Percentiles rank a stretch among this genome's conserved stretches.
Conservation (phyloP, 2,329 filamentous ascomycete species). For the Elsinoe batatas region DNA sequence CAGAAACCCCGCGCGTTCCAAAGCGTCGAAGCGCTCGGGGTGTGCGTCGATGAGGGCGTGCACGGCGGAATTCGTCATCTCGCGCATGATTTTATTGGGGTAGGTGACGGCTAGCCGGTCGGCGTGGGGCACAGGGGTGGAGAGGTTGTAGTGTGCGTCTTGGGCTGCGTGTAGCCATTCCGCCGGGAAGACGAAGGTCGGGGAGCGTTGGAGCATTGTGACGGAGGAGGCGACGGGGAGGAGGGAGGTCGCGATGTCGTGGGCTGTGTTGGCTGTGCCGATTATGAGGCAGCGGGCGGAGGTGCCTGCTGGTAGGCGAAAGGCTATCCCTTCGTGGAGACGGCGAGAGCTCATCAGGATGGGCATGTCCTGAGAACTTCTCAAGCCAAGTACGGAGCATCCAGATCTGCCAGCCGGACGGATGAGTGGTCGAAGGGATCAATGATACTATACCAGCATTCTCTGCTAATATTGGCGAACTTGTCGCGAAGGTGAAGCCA, state of each 20-base stretch:
- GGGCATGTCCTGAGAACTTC: slow-evolving; percentile 29
- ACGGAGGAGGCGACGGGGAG: slow-evolving; percentile 32
- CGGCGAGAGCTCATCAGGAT: slow-evolving; percentile 22
- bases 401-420: slow-evolving; percentile 32
- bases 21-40: slow-evolving; percentile 31
- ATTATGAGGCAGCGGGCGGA: slow-evolving; percentile 38
- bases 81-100: slow-evolving; percentile 24
- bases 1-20: slow-evolving; percentile 35
- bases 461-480: slow-evolving; percentile 16
- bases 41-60: slow-evolving; percentile 25
- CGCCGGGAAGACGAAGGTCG: slow-evolving; percentile 32
- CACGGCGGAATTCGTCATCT: slow-evolving; percentile 25
- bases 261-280: slow-evolving; percentile 40
- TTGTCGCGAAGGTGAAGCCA: slow-evolving; percentile 24
- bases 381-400: slow-evolving; percentile 30
- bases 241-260: slow-evolving; percentile 42
- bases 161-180: slow-evolving; percentile 19
- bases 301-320: slow-evolving; percentile 17
- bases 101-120: slow-evolving; percentile 21
- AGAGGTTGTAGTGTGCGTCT: slow-evolving; percentile 17
- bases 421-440: slow-evolving; percentile 21
- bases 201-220: slow-evolving; percentile 39
- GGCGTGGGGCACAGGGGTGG: slow-evolving; percentile 16
- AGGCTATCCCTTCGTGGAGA: slow-evolving; percentile 21
- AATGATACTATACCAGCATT: slow-evolving; percentile 29